Conservation (phyloP, 305 asterid genomes). For the Fraxinus angustifolia region DNA sequence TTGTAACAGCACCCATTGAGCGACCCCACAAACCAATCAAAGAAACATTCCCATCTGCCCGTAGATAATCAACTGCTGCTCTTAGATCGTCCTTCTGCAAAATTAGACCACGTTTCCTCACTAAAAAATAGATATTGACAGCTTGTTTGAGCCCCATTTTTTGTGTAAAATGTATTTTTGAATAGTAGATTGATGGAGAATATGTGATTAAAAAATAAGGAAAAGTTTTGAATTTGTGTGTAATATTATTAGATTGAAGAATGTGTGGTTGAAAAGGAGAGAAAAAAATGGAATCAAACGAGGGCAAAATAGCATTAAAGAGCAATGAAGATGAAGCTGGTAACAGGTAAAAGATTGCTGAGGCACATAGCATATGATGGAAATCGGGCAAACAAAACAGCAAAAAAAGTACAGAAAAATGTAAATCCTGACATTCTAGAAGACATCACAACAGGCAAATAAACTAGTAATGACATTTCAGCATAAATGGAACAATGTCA, state of each 20-base stretch:
- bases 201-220: no score
- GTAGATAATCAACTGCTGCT: conserved; percentile 72
- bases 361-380: background rate
- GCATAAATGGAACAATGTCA: background rate
- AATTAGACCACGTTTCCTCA: conserved; percentile 15
- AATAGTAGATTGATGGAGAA: no score
- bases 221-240: no score
- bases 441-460: background rate
- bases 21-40: conserved; percentile 95
- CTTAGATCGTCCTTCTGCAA: conserved; percentile 82
- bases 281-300: no score
- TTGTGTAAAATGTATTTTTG: no score
- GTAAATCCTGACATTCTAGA: background rate
- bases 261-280: no score
- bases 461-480: background rate
- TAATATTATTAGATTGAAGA: no score
- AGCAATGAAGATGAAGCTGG: background rate
- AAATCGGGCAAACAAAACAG: background rate
- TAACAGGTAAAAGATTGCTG: conserved; percentile 3
- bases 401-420: background rate
- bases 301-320: background rate
- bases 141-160: no score
- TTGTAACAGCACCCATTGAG: conserved; percentile 95
- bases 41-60: conserved; percentile 80
- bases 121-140: background rate